These are phyloP conservation scores for Plasmodium ovale DNA, from an alignment of 169 alveolate species.

Conservation along the genomic window DNA sequence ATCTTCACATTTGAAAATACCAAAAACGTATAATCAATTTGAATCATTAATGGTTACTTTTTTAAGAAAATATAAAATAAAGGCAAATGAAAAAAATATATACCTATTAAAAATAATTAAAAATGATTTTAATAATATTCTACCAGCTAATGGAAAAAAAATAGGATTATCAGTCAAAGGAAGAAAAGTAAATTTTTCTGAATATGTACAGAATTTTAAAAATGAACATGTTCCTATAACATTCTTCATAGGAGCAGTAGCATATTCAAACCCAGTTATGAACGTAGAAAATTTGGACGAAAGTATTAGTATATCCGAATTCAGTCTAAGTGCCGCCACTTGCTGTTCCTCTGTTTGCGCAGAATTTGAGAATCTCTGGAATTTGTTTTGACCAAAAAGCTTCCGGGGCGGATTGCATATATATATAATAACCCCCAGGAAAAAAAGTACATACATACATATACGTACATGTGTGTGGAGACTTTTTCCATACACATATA, in stretches of 20 bases:
- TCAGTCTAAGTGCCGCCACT: constrained; percentile 91
- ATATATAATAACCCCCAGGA: too few relatives aligned
- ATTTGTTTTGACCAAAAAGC: constrained; percentile 27
- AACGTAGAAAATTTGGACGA: constrained; percentile 84
- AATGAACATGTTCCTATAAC: constrained; percentile 81
- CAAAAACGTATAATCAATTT: constrained; percentile 88
- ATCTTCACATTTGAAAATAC: constrained; percentile 91
- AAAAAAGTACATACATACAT: too few relatives aligned
- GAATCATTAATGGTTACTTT: constrained; percentile 87
- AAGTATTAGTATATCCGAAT: constrained; percentile 86
- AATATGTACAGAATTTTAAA: constrained; percentile 79
- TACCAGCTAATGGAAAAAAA: constrained; percentile 88
- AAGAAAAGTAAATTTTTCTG: constrained; percentile 79
- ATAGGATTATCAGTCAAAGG: constrained; percentile 89
- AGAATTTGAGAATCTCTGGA: constrained; percentile 87
- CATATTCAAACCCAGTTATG: constrained; percentile 88
- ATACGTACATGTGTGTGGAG: too few relatives aligned
- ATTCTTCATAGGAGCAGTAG: constrained; percentile 91
- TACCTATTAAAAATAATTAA: constrained; percentile 86
- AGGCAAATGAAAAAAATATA: constrained; percentile 84
- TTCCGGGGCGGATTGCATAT: too few relatives aligned
- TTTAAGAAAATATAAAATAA: constrained; percentile 85
- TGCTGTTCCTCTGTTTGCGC: constrained; percentile 88
- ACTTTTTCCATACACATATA: too few relatives aligned
- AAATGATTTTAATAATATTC: constrained; percentile 84